phyloP scores from a whole-genome alignment of 1,139 yeast species.

The Hanseniaspora sp. region DNA sequence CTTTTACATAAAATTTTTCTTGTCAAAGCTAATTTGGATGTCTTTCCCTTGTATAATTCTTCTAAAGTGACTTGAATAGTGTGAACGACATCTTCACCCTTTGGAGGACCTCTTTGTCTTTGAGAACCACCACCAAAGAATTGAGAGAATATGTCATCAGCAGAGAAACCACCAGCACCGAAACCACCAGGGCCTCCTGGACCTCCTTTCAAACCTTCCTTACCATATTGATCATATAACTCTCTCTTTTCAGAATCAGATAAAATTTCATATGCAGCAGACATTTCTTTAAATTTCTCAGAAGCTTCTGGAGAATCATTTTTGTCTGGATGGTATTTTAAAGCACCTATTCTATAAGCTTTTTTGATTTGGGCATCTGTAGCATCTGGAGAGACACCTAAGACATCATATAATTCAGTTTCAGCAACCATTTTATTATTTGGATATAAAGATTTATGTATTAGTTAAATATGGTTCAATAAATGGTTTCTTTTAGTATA shows the following conservation, averaged over 20 bases:
- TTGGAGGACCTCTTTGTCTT: conserved; percentile 73
- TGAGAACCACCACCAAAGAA: conserved; percentile 72
- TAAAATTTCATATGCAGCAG: conserved; percentile 80
- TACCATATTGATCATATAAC: conserved; percentile 80
- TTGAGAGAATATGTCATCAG: conserved; percentile 84
- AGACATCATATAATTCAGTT: conserved; percentile 70
- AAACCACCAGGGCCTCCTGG: conserved; percentile 47
- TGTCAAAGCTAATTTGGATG: conserved; percentile 85
- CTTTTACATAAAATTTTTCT: conserved; percentile 78
- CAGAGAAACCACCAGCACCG: conserved; percentile 43
- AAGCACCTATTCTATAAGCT: conserved; percentile 87
- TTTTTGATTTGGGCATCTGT: conserved; percentile 78
- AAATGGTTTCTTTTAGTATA: too few relatives aligned
- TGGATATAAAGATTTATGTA: not conserved
- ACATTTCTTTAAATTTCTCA: conserved; percentile 86
- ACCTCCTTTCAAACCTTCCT: conserved; percentile 74
- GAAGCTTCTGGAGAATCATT: conserved; percentile 83
- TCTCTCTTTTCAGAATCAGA: conserved; percentile 83
- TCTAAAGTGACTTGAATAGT: conserved; percentile 76
- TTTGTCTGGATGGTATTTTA: conserved; percentile 94
- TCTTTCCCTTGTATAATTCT: conserved; percentile 89
- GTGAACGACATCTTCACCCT: conserved; percentile 86
- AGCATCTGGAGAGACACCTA: conserved; percentile 74
- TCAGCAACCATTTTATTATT: conserved; percentile 65
- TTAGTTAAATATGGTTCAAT: too few relatives aligned